phyloP scores from a whole-genome alignment of 2,329 filamentous ascomycete species.

The Trichoderma lentiforme region DNA sequence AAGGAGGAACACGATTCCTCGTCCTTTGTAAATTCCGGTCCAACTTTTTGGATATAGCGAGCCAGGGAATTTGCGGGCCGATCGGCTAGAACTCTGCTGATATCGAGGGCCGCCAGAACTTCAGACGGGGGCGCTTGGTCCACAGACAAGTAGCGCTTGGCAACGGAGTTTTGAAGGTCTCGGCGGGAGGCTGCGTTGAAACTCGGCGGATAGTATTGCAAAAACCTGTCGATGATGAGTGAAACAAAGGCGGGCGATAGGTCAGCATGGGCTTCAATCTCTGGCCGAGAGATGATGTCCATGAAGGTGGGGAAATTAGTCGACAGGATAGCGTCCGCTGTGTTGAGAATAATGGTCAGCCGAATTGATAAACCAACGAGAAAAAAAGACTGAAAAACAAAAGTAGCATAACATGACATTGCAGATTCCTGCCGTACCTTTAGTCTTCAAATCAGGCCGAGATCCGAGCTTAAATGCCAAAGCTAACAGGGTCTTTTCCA shows the following conservation, averaged over 20 bases:
- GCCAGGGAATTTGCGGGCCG: constrained; percentile 55
- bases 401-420: background rate
- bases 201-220: constrained; percentile 80
- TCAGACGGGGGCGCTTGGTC: constrained; percentile 66
- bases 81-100: constrained; percentile 63
- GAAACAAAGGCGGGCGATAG: constrained; percentile 69
- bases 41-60: constrained; percentile 69
- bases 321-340: constrained; percentile 86
- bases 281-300: constrained; percentile 66
- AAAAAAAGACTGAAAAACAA: background rate
- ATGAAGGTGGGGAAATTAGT: constrained; percentile 76
- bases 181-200: constrained; percentile 74
- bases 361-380: background rate
- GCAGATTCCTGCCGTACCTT: constrained; percentile 59
- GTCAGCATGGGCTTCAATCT: constrained; percentile 62
- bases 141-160: constrained; percentile 63
- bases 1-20: constrained; percentile 61
- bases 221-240: constrained; percentile 77
- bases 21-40: constrained; percentile 70
- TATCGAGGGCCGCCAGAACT: constrained; percentile 66
- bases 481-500: constrained; percentile 83
- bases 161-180: constrained; percentile 64
- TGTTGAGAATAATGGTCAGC: constrained; percentile 21
- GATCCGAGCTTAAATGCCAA: constrained; percentile 83
- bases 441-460: constrained; percentile 78